Evolutionary conservation across 257 asterid species (phyloP), one percentile per base, ranked within the genome.

Genomic region (Solanum etuberosum): DNA sequence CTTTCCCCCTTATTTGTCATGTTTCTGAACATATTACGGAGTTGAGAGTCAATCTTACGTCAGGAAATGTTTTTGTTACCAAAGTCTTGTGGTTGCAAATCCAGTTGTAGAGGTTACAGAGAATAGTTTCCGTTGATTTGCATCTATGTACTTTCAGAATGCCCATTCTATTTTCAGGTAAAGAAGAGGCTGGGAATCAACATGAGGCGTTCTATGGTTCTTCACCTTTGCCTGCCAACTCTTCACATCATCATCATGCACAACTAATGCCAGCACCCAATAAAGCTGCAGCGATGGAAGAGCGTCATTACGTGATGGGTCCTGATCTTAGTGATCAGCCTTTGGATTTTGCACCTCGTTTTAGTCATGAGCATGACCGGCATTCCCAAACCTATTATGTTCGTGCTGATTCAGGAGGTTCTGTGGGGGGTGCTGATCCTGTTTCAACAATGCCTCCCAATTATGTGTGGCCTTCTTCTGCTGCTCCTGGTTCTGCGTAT

Each of bases 401-500:
- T 84, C 91, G 87, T 86, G 59, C 94, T 42, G 84, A 87, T 88
- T 87, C 97, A 85, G 95, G 94, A 43, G 93, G 91, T 42, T 86
- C 92, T 67, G 73, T 85, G 87, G 91, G 93, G 85, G 93, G 91
- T 86, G 90, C 89, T 40, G 98, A 97, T 80, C 93, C 93, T 90
- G 43, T 85, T 70, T 89, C 86, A 88, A 90, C 92, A 65, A 65
- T 89, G 68, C 86, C 97, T 80, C 87, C 96, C 89, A 94, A 90
- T 91, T 96, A 95, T 88, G 88, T 88, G 23, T 97, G 96, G 98
- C 86, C 90, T 87, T 92, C 94, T 85, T 86, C 96, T 83, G 85
- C 94, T 88, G 93, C 93, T 67, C 89, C 95, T 76, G 98, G 95
- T 73, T 63, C 89, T 10, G 87, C 78, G 42, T 94, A 93, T 88